These are phyloP conservation scores for Saturnispora zaruensis DNA, from an alignment of 805 yeast species.

Conservation along the genomic window DNA sequence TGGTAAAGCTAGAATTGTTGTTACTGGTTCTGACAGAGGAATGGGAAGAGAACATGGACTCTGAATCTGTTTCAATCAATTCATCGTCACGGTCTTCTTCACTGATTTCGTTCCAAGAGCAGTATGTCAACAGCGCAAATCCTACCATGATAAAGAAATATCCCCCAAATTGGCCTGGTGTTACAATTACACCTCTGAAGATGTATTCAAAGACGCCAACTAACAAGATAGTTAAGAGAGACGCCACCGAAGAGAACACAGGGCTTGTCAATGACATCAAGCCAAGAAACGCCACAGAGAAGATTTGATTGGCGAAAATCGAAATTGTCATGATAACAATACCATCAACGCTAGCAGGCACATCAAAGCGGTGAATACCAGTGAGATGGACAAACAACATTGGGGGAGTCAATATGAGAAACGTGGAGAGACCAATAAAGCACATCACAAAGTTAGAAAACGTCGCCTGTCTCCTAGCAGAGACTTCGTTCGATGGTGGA, in stretches of 20 bases:
- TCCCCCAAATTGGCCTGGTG: slow-evolving; percentile 53
- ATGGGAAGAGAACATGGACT: slow-evolving; percentile 6
- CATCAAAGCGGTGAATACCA: slow-evolving; percentile 49
- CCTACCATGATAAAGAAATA: slow-evolving; percentile 64
- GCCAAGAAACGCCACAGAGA: slow-evolving; percentile 64
- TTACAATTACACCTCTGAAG: slow-evolving; percentile 50
- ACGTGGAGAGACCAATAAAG: slow-evolving; percentile 51
- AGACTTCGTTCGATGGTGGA: slow-evolving; percentile 56
- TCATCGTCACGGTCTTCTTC: slow-evolving; percentile 32
- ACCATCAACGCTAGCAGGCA: slow-evolving; percentile 35
- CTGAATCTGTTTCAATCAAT: slow-evolving; percentile 27
- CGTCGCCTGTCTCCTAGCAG: slow-evolving; percentile 62
- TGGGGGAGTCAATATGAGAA: slow-evolving; percentile 39
- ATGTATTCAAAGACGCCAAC: slow-evolving; percentile 74
- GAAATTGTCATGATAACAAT: slow-evolving; percentile 46
- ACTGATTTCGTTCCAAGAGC: slow-evolving; percentile 56
- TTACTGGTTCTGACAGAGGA: neutral
- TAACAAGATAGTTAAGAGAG: slow-evolving; percentile 62
- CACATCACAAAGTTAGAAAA: slow-evolving; percentile 75
- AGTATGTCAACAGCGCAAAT: slow-evolving; percentile 53
- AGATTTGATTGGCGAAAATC: slow-evolving; percentile 52
- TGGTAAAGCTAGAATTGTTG: neutral
- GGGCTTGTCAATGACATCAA: slow-evolving; percentile 82
- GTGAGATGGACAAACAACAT: slow-evolving; percentile 42
- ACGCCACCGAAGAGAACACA: slow-evolving; percentile 58